Evolutionary conservation across 108 stramenopile genomes (phyloP).

Genomic region (Discostella pseudostelligera): DNA sequence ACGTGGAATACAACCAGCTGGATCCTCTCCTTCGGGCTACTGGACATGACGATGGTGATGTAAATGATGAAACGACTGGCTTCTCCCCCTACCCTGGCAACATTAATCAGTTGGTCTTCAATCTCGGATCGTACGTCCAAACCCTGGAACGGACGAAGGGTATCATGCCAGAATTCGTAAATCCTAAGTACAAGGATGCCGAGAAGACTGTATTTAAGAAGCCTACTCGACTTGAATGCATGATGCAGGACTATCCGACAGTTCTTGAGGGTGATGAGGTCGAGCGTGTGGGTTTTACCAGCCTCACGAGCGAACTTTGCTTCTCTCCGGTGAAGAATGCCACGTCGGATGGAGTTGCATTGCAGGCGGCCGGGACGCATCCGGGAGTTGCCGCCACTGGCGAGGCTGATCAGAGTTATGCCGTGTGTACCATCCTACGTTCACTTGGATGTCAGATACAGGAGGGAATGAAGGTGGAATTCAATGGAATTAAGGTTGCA

Average conservation of each 20-base stretch:
- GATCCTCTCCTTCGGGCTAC: slow-evolving; percentile 93
- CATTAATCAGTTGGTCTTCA: slow-evolving; percentile 95
- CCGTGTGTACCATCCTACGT: slow-evolving; percentile 57
- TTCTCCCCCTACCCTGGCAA: slow-evolving; percentile 97
- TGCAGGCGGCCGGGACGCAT: slow-evolving; percentile 83
- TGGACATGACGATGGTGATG: slow-evolving; percentile 88
- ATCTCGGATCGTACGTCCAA: slow-evolving; percentile 78
- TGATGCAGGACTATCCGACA: slow-evolving; percentile 99
- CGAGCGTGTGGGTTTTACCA: slow-evolving; percentile 94
- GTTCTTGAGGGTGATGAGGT: slow-evolving; percentile 66
- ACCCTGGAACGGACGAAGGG: slow-evolving; percentile 85
- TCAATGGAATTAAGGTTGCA: slow-evolving; percentile 63
- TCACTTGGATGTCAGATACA: slow-evolving; percentile 70
- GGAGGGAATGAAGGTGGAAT: slow-evolving; percentile 50
- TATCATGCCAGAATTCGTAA: slow-evolving; percentile 98
- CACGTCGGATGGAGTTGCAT: slow-evolving; percentile 74
- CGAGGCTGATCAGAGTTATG: slow-evolving; percentile 89
- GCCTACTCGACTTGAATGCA: slow-evolving; percentile 98
- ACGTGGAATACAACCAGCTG: slow-evolving; percentile 99
- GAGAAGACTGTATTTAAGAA: slow-evolving; percentile 95
- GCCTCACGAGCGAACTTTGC: slow-evolving; percentile 81
- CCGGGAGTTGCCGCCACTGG: slow-evolving; percentile 90
- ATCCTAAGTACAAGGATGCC: slow-evolving; percentile 97
- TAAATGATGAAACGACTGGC: slow-evolving; percentile 91
- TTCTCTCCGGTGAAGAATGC: slow-evolving; percentile 97